Evolutionary conservation across 2,329 filamentous ascomycete species (phyloP).

Genomic region (Ophiobolus disseminans): DNA sequence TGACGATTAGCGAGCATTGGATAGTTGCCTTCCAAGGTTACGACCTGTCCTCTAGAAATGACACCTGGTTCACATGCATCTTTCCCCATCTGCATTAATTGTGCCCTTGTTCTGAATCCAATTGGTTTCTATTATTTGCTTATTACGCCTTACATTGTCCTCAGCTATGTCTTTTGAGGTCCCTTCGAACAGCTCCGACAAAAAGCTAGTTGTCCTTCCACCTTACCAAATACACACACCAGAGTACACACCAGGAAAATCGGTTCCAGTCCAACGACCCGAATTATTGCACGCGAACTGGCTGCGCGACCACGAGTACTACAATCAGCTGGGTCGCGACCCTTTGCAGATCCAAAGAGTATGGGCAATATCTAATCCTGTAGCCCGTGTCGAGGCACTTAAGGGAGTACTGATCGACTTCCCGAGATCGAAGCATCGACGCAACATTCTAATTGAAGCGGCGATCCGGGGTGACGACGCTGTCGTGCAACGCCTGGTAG

Average conservation of each 20-base stretch:
- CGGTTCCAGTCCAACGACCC: not conserved
- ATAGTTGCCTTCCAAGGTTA: no score
- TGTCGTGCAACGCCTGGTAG: conserved; percentile 1
- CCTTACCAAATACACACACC: not conserved
- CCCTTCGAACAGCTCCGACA: no score
- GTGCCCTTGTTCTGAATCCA: no score
- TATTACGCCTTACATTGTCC: no score
- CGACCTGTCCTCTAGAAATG: no score
- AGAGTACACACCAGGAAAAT: not conserved
- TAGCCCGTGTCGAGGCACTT: conserved; percentile 2
- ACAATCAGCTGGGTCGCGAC: conserved; percentile 9
- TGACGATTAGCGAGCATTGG: no score
- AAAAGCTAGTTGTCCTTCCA: no score
- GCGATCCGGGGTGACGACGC: conserved; percentile 2
- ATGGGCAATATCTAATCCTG: conserved; percentile 5
- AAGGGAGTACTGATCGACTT: conserved; percentile 4
- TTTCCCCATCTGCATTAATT: no score
- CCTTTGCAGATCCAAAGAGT: conserved; percentile 5
- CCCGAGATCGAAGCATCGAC: conserved; percentile 3
- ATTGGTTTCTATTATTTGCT: no score
- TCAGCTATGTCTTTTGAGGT: no score
- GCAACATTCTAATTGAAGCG: conserved; percentile 2
- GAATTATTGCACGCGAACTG: not conserved
- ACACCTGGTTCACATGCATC: no score
- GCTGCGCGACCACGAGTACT: conserved; percentile 9